These are phyloP conservation scores for Polytolypa hystricis DNA, from an alignment of 2,329 filamentous ascomycete genomes.

Conservation along the genomic window DNA sequence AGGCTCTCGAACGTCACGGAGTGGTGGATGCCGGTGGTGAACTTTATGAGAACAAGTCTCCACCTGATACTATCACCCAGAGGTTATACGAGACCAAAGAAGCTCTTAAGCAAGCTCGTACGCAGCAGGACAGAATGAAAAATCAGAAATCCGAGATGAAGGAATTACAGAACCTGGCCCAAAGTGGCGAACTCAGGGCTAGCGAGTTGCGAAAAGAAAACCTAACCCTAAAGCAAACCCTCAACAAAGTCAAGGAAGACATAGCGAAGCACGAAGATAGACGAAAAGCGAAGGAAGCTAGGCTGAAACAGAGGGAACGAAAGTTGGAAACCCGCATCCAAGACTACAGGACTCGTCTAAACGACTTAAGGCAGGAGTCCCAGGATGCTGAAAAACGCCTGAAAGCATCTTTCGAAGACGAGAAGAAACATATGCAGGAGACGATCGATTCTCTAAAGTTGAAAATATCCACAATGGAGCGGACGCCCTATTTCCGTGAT, in stretches of 20 bases:
- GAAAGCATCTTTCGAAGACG: constrained; percentile 24
- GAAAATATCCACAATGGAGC: constrained; percentile 21
- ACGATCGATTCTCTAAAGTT: constrained; percentile 28
- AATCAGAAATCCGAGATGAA: constrained; percentile 22
- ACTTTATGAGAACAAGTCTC: constrained; percentile 12
- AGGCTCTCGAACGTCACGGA: constrained; percentile 28
- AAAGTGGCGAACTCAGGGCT: constrained; percentile 31
- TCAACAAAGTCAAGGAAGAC: constrained; percentile 31
- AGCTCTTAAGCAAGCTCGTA: constrained; percentile 25
- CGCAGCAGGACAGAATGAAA: constrained; percentile 25
- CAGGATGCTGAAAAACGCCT: constrained; percentile 26
- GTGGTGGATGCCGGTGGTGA: constrained; percentile 23
- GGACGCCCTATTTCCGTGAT: constrained; percentile 10
- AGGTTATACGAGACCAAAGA: constrained; percentile 24
- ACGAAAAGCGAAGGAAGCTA: constrained; percentile 32
- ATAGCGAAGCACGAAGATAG: constrained; percentile 33
- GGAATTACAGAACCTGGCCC: constrained; percentile 24
- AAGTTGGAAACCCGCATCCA: constrained; percentile 30
- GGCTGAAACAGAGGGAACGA: constrained; percentile 29
- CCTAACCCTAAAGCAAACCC: constrained; percentile 26
- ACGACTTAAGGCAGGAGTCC: constrained; percentile 23
- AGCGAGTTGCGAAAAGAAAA: constrained; percentile 33
- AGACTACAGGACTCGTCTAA: constrained; percentile 31
- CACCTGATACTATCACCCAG: constrained; percentile 14
- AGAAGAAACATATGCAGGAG: constrained; percentile 28